Conservation (phyloP, 176 grass and related monocot genomes). For the Miscanthus lutarioriparius region DNA sequence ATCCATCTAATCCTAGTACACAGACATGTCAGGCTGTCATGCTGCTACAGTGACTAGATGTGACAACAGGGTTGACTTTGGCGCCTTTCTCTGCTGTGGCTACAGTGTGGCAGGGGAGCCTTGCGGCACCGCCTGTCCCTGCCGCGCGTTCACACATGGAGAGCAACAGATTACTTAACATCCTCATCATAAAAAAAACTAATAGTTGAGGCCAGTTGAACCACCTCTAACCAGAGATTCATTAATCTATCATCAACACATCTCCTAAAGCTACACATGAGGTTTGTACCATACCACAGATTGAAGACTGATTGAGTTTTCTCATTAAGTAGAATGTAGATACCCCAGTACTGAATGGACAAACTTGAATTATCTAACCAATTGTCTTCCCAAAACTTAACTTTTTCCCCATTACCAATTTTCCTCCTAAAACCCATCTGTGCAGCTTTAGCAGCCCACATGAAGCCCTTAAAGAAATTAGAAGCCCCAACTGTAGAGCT, state of each 20-base stretch:
- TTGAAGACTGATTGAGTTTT: background rate
- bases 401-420: background rate
- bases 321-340: background rate
- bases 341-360: background rate
- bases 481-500: fast-evolving
- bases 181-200: too few relatives aligned
- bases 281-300: background rate
- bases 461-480: background rate
- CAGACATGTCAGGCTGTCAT: too few relatives aligned
- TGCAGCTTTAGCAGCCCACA: background rate
- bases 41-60: too few relatives aligned
- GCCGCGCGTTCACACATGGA: too few relatives aligned
- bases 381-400: background rate
- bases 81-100: too few relatives aligned
- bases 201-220: background rate
- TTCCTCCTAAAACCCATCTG: background rate
- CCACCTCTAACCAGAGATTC: background rate
- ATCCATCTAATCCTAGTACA: too few relatives aligned
- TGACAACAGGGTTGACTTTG: too few relatives aligned
- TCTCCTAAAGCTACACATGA: background rate
- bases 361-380: background rate
- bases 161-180: too few relatives aligned
- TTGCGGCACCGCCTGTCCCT: too few relatives aligned
- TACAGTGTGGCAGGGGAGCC: too few relatives aligned
- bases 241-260: background rate